Evolutionary conservation across 164 flowering plant genomes (phyloP), one percentile per base, ranked within the genome.

Genomic region (Nymphaea colorata): DNA sequence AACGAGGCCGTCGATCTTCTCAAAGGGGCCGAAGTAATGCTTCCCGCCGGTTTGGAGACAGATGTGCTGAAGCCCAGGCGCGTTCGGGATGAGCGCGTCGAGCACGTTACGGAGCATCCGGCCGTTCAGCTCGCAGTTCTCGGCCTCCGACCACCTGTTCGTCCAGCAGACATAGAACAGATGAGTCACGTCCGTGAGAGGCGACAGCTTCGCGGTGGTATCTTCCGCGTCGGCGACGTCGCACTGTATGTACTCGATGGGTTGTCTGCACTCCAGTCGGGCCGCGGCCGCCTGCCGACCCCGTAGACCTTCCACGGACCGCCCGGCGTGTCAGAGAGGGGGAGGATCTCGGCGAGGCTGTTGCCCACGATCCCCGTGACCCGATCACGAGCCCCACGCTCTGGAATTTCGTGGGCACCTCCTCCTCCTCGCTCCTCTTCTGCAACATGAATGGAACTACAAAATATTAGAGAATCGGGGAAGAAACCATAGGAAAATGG

Each of bases 261-360:
- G 63, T 84, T 79, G 41, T 86, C 87, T 6, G 78, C 76, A 71
- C 70, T 73, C 93, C 91, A 87, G 44, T 68, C 5, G 12, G 93
- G 95, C 1, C 86, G 82, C 43, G 87, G 81, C 41, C 93, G 83
- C 59, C 93, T 85, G 6, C 84, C 87, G 53, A 87, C 85, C 72
- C 97, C 93, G 73, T 89, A 89, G 67, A 87, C 93, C 69, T 91
- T 89, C 97, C 95, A 89, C 0, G 89, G 91, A 41, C 95, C 91
- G 51, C 95, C 93, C 62, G 97, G 96, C 41, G 96, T 87, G 78
- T 86, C 90, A 36, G 89, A 47, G 53, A 86, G 84, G 0, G 93
- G 93, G 67, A 91, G 89, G 65, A 89, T 89, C 73, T 89, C 96
- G 18, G 96, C 91, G 25, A 91, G 80, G 76, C 91, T 86, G 81